Percentiles rank a stretch among this genome's conserved stretches.
These are phyloP conservation scores for Melianthus villosus DNA, from an alignment of 441 rosid genomes.

Conservation along the genomic window DNA sequence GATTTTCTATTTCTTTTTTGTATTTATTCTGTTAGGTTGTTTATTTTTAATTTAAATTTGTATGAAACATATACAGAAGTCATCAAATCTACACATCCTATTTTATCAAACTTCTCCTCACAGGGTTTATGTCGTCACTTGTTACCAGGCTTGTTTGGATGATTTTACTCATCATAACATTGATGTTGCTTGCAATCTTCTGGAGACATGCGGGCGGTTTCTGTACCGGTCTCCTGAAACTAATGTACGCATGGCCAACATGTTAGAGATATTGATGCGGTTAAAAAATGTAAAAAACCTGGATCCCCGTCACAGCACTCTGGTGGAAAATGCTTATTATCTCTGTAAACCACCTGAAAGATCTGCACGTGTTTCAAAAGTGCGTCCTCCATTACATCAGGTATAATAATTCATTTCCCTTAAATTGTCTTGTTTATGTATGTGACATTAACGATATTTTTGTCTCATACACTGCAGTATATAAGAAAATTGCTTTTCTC, in stretches of 20 bases:
- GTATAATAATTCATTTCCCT: slow-evolving; percentile 20
- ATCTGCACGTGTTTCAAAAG: slow-evolving; percentile 81
- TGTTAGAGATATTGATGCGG: slow-evolving; percentile 99
- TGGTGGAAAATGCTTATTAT: slow-evolving; percentile 98
- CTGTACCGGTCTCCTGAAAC: slow-evolving; percentile 97
- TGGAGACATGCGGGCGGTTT: slow-evolving; percentile 98
- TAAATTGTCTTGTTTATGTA: not conserved
- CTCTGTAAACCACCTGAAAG: slow-evolving; percentile 99
- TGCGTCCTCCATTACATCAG: slow-evolving; percentile 87
- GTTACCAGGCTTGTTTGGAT: slow-evolving; percentile 80
- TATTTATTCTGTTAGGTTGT: too few species aligned
- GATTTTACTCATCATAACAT: slow-evolving; percentile 98
- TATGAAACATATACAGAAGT: too few species aligned
- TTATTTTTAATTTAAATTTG: too few species aligned
- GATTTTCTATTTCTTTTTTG: too few species aligned
- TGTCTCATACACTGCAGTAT: slow-evolving; percentile 69
- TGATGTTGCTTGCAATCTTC: slow-evolving; percentile 96
- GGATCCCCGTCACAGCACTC: slow-evolving; percentile 96
- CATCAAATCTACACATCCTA: too few species aligned
- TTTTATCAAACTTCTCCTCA: too few species aligned
- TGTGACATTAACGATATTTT: not conserved
- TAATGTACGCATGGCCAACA: slow-evolving; percentile 79
- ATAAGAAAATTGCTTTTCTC: slow-evolving; percentile 81
- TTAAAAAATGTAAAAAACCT: slow-evolving; percentile 96
- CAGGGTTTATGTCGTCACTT: too few species aligned